Base-by-base conservation (phyloP, 345 rosid species). In the Gynandropsis gynandra region DNA sequence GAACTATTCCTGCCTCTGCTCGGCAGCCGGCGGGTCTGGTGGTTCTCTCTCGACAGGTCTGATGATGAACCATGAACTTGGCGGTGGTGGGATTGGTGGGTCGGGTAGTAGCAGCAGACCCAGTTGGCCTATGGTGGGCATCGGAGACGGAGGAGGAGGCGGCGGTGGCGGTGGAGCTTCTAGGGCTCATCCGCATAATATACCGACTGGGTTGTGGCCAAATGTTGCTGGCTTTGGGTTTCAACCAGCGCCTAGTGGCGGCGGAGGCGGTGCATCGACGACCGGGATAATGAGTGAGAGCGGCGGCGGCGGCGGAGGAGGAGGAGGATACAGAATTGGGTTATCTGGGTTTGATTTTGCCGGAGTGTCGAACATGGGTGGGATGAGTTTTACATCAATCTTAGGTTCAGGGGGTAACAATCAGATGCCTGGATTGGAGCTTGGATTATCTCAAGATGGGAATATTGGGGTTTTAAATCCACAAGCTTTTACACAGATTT, bases 1-100 rank as follows among this genome's bases (percentile, higher is more conserved):
- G 97, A 34, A 89, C 97, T 10, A 80, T 89, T n/a, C 97, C 97
- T 0, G 95, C 97, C 21, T 85, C 97, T 36, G 95, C 94, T 66
- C 36, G 10, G 69, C 83, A 8, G 74, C 82, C 16, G 73, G 77
- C 1, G 75, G 64, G 10, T 74, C 95, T 17, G 79, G 73, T 38
- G 71, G 64, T 24, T 77, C 92, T 54, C 54, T 85, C 9, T 63
- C 92, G 34, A 66, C 87, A 35, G 95, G 93, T 10, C 58, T 89
- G 44, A 82, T 89, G 59, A 82, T 82, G 59, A 80, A 78, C 62
- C 90, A 74, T 71, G 84, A 85, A 64, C 49, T 77, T 24, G 72
- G 61, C 34, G 24, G 43, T 59, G 60, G 65, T 29, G 56, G 39
- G 29, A 59, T 62, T 56, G 82, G 77, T 59, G 76, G 72, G 42